Percentiles rank a stretch among this genome's conserved stretches.
Conservation (phyloP, 2,329 filamentous ascomycete species). For the Diaporthe australafricana region DNA sequence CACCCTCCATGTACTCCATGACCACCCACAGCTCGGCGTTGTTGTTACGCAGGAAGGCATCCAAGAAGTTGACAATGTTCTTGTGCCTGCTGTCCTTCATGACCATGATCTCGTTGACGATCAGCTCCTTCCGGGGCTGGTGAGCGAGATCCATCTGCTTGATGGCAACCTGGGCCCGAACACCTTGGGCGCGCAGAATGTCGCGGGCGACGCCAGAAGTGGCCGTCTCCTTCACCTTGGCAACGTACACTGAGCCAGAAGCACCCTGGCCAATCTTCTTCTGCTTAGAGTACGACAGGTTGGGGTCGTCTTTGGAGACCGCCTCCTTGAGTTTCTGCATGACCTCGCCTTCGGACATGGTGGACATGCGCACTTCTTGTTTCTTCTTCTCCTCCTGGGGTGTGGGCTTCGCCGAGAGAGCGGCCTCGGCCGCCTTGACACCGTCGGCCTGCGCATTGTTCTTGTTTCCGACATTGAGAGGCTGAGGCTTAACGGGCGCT, state of each 20-base stretch:
- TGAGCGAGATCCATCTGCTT: slow-evolving; percentile 99
- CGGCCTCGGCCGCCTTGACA: slow-evolving; percentile 90
- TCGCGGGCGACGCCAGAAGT: slow-evolving; percentile 84
- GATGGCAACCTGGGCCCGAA: slow-evolving; percentile 91
- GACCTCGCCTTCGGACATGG: slow-evolving; percentile 96
- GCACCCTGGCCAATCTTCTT: slow-evolving; percentile 99
- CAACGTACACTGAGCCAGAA: slow-evolving; percentile 97
- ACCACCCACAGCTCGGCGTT: slow-evolving; percentile 98
- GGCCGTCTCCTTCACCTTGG: slow-evolving; percentile 90
- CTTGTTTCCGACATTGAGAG: slow-evolving; percentile 79
- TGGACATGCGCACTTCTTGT: slow-evolving; percentile 97
- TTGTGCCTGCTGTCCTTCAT: slow-evolving; percentile 99
- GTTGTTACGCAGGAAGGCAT: slow-evolving; percentile 95
- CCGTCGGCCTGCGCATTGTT: slow-evolving; percentile 69
- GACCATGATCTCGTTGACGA: slow-evolving; percentile 99
- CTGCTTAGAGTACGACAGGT: slow-evolving; percentile 97
- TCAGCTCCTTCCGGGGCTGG: slow-evolving; percentile 96
- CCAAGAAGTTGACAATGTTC: slow-evolving; percentile 99
- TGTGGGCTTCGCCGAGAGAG: slow-evolving; percentile 84
- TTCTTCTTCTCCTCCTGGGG: slow-evolving; percentile 82
- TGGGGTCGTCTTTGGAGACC: slow-evolving; percentile 94
- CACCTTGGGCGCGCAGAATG: slow-evolving; percentile 82
- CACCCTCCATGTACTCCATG: slow-evolving; percentile 99
- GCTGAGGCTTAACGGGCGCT: slow-evolving; percentile 77
- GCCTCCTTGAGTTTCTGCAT: slow-evolving; percentile 96